These are phyloP conservation scores for Akebia trifoliata DNA, from an alignment of 164 flowering plant genomes.

Conservation along the genomic window DNA sequence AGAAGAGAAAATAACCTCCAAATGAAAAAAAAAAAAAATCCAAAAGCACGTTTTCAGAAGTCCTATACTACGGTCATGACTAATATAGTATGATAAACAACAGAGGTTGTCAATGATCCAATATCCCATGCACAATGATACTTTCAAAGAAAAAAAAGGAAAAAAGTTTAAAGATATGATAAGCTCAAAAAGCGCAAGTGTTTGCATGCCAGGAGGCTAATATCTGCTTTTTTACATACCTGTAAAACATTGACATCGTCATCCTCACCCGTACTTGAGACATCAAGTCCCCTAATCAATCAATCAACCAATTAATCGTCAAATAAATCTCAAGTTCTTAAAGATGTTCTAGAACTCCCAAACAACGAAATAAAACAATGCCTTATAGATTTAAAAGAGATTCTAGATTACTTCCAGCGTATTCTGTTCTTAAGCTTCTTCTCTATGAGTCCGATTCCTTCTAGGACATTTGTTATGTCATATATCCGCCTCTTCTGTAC, in stretches of 20 bases:
- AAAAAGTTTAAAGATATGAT: not conserved
- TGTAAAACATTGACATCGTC: constrained; percentile 47
- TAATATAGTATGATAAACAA: not conserved
- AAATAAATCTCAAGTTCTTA: constrained; percentile 8
- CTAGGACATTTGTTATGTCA: constrained; percentile 95
- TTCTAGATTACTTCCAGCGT: constrained; percentile 75
- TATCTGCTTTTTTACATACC: constrained; percentile 38
- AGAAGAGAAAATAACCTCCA: constrained; percentile 10
- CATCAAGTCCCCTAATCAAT: constrained; percentile 60
- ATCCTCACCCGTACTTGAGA: constrained; percentile 59
- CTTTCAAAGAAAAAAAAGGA: too few relatives aligned
- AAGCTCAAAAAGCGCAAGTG: constrained; percentile 1
- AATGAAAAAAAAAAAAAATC: not conserved
- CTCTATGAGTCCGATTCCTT: constrained; percentile 95
- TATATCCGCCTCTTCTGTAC: constrained; percentile 96
- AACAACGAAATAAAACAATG: not conserved
- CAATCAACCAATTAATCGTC: constrained; percentile 15
- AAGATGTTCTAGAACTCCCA: not conserved
- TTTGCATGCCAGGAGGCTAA: constrained; percentile 5
- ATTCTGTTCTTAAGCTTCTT: constrained; percentile 94
- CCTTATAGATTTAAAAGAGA: constrained; percentile 2
- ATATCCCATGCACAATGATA: too few relatives aligned
- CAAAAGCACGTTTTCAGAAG: not conserved
- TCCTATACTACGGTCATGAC: not conserved
- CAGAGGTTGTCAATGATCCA: too few relatives aligned